Conservation (phyloP, 306 rosid species). For the Benincasa hispida region DNA sequence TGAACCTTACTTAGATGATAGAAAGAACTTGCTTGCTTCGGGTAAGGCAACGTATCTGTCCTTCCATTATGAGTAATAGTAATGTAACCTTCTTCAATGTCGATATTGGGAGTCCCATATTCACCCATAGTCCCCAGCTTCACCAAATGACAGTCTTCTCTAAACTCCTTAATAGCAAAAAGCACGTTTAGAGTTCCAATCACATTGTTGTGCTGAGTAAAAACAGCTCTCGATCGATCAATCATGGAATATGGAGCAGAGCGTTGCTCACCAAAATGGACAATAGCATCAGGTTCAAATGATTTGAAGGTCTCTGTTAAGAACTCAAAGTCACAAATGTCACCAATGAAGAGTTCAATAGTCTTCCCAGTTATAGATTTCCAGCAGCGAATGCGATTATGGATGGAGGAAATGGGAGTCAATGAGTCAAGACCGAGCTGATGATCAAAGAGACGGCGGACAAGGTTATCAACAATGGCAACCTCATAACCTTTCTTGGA, state of each 20-base stretch:
- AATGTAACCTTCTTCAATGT: slow-evolving; percentile 93
- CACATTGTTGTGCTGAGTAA: slow-evolving; percentile 83
- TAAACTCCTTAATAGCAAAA: slow-evolving; percentile 82
- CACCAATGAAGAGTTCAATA: slow-evolving; percentile 78
- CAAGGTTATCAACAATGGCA: slow-evolving; percentile 81
- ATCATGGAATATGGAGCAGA: slow-evolving; percentile 97
- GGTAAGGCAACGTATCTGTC: slow-evolving; percentile 86
- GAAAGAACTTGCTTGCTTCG: slow-evolving; percentile 96
- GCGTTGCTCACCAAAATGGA: slow-evolving; percentile 90
- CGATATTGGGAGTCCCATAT: slow-evolving; percentile 95
- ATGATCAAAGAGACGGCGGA: slow-evolving; percentile 84
- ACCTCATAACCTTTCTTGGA: slow-evolving; percentile 90
- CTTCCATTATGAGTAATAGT: slow-evolving; percentile 94
- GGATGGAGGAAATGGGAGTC: slow-evolving; percentile 83
- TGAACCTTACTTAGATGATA: slow-evolving; percentile 96
- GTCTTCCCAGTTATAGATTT: slow-evolving; percentile 69
- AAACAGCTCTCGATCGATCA: slow-evolving; percentile 87
- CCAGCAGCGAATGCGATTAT: slow-evolving; percentile 66
- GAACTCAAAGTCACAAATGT: slow-evolving; percentile 90
- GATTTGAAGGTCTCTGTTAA: slow-evolving; percentile 70
- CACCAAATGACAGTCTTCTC: slow-evolving; percentile 81
- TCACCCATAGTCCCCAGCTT: slow-evolving; percentile 99
- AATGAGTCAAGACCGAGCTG: slow-evolving; percentile 83
- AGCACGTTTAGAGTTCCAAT: slow-evolving; percentile 89
- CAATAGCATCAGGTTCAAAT: slow-evolving; percentile 85